Evolutionary conservation across 495 filamentous ascomycete genomes (phyloP).

Genomic region (Cudoniella acicularis): DNA sequence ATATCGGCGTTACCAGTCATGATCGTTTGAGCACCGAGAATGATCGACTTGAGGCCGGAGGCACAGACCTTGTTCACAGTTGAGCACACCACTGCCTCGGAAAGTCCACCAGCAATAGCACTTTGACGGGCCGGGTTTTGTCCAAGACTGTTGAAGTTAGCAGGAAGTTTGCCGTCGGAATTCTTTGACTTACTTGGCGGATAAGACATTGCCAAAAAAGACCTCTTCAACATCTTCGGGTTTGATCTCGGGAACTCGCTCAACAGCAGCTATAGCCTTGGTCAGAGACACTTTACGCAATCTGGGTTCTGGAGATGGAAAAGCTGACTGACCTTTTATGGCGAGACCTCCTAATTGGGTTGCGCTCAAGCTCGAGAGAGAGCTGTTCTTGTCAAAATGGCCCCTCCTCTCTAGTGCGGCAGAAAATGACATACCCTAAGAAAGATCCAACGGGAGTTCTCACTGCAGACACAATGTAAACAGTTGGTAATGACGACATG

Average conservation of each 20-base stretch:
- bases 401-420: conserved; percentile 19
- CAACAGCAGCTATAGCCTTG: conserved; percentile 64
- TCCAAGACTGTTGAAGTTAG: conserved; percentile 62
- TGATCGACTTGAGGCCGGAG: conserved; percentile 87
- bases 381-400: conserved; percentile 44
- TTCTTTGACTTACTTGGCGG: conserved; percentile 79
- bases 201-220: conserved; percentile 96
- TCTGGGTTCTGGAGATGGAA: not conserved
- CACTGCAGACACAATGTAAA: conserved; percentile 92
- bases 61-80: conserved; percentile 99
- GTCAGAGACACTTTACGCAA: conserved; percentile 18
- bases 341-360: conserved; percentile 85
- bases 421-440: conserved; percentile 63
- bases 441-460: conserved; percentile 92
- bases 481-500: conserved; percentile 56
- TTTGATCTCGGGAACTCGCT: conserved; percentile 80
- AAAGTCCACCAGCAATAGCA: conserved; percentile 80
- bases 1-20: conserved; percentile 88
- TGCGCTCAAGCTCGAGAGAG: conserved; percentile 80
- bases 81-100: conserved; percentile 74
- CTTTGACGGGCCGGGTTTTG: conserved; percentile 96
- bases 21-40: conserved; percentile 93
- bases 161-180: conserved; percentile 1
- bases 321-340: conserved; percentile 68
- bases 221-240: conserved; percentile 87